phyloP scores from a whole-genome alignment of 2,329 filamentous ascomycete species.

The Coleophoma cylindrospora region DNA sequence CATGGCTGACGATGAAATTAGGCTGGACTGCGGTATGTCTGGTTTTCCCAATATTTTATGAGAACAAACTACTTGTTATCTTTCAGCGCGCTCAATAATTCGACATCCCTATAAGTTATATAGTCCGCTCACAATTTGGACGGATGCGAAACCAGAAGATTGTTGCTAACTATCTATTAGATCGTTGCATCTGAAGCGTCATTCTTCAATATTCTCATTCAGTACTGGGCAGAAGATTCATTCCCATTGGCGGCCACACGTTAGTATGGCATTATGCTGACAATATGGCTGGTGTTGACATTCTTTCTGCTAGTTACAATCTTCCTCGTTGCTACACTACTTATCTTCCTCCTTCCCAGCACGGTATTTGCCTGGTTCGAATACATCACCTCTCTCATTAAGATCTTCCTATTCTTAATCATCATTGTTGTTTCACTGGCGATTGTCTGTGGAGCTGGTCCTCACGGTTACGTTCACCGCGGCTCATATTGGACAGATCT shows the following conservation, averaged over 20 bases:
- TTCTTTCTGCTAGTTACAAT: constrained; percentile 7
- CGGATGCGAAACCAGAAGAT: not conserved
- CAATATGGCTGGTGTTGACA: not conserved
- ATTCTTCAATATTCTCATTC: constrained; percentile 18
- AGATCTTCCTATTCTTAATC: constrained; percentile 31
- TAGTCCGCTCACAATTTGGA: too few species aligned
- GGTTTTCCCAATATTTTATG: not conserved
- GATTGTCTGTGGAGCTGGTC: constrained; percentile 34
- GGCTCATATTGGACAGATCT: constrained; percentile 27
- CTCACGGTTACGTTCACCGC: constrained; percentile 25
- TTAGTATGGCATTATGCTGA: not conserved
- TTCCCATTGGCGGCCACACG: not conserved
- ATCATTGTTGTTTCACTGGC: constrained; percentile 31
- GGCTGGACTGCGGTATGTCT: constrained; percentile 13
- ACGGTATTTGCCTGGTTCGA: constrained; percentile 31
- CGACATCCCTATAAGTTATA: too few species aligned
- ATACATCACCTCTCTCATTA: constrained; percentile 29
- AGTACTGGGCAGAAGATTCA: constrained; percentile 17
- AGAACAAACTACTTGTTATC: too few species aligned
- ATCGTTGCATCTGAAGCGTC: constrained; percentile 20
- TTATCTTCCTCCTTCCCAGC: constrained; percentile 14
- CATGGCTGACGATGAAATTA: not conserved
- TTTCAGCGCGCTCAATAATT: too few species aligned
- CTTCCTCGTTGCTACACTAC: constrained; percentile 11
- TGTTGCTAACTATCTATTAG: not conserved